Base-by-base conservation (phyloP, 768 basidiomycete species). In the Lepiota venenata region DNA sequence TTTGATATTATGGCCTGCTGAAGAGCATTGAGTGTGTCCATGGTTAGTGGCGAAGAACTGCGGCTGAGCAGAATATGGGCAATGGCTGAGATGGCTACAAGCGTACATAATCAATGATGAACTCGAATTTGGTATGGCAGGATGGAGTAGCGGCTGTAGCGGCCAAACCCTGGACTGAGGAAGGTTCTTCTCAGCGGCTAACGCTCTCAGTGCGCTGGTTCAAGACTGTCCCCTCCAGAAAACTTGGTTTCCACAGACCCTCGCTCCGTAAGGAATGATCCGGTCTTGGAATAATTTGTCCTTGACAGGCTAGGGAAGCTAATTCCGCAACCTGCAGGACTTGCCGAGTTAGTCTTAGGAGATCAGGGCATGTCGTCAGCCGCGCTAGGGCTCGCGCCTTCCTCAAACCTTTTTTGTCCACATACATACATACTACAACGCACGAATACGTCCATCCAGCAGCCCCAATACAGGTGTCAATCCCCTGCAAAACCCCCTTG, bases 151-250 rank as follows among this genome's bases (percentile, higher is more conserved):
- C 74, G 88, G 89, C 79, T 91, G 88, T 91, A 81, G 69, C 62
- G 89, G 88, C 85, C 85, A 80, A 87, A 63, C 76, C 76, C 82
- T n/a, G 89, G 89, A 84, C 90, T 91, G 87, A 74, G 83, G 73
- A 73, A 77, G 80, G 78, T 80, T 78, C 71, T 69, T 70, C 57
- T 72, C 73, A 87, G 81, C 82, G 87, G 80, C 68, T 59, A 41
- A 68, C 62, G 70, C 72, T 80, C 77, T 74, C 69, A 79, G 89
- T 82, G 89, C 89, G 88, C 89, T 88, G 84, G 86, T 90, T 91
- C 89, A 87, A 91, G 87, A 79, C 87, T 80, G 83, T 84, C 86
- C 86, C 87, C 89, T 90, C 88, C 87, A 83, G 89, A 91, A 89
- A 91, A 90, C 86, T 91, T 90, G 88, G 88, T 87, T 71, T 78